Evolutionary conservation across 2,329 filamentous ascomycete genomes (phyloP), one percentile per base, ranked within the genome.

Genomic region (Fusarium sarcochroum): DNA sequence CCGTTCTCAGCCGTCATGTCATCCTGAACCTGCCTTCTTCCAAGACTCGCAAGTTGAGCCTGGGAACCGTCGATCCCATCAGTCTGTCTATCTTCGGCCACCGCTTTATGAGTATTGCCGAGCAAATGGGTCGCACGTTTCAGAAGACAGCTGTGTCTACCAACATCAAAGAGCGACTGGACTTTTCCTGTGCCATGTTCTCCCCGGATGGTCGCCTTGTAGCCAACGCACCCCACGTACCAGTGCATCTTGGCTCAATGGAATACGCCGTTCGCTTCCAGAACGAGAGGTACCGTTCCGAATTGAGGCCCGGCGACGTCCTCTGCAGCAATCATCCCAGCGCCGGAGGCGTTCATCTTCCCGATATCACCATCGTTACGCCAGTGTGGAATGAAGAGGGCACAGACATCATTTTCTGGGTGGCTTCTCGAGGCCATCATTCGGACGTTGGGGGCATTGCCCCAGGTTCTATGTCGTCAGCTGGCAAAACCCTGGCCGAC

Each of bases 311-410:
- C 54, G 92, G 92, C 17, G 92, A 96, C 75, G 93, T 95, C 0
- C 86, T 96, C 34, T 90, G 94, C 2, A 92, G 91, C 1, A 96
- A 96, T 70, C 92, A 95, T 73, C 93, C 92, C 1, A 92, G 93
- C 75, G 94, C 90, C 68, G 93, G 93, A 23, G 93, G 93, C 27
- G 95, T 93, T 0, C 92, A 95, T 81, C 81, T 95, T 27, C 92
- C 92, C 1, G 92, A 95, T 73, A 92, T 95, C 58, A 95, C 92
- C 0, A 90, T 93, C 40, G 86, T 93, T 11, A 27, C 27, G 4
- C 27, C 27, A 27, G 27, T 27, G 27, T 27, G 27, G 27, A 27
- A 27, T 27, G 27, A 27, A 27, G 27, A 27, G 27, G 27, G 27
- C 8, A 27, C 27, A 2, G 27, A 27, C 8, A 27, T 27, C 7